Evolutionary conservation across 164 flowering plant species (phyloP), one percentile per base, ranked within the genome.

Genomic region (Amborella trichopoda): DNA sequence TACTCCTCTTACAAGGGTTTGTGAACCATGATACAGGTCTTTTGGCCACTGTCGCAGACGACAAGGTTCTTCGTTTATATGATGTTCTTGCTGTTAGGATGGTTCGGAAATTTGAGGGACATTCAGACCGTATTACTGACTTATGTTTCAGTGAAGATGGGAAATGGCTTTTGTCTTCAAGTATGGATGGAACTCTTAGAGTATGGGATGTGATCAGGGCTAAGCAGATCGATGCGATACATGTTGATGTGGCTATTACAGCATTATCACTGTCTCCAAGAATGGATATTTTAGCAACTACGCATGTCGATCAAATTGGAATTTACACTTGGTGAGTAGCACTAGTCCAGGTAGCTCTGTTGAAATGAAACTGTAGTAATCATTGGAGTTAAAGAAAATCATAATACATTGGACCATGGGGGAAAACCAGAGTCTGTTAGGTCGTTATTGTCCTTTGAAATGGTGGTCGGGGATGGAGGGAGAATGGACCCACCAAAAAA

Each of bases 61-160:
- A 93, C 67, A 67, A 82, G 45, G 56, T 75, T 37, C 74, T 93
- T 46, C 80, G 94, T 11, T 40, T 85, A 52, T 93, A 68, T 75
- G 99, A 93, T 62, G 81, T 79, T 52, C 70, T 76, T 56, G 83
- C 96, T 40, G 48, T 61, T 53, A 69, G 82, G 64, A 58, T 93
- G 74, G 99, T 93, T 49, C 91, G 97, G 40, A 76, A 78, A 55
- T 93, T 93, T 67, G 94, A 78, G 70, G 99, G 99, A 40, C 97
- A 88, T 55, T 60, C 75, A 22, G 99, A 93, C 47, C 84, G 97
- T n/a, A 52, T 93, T 43, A 93, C 99, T 27, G 99, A 93, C 53
- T 32, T 85, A 63, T 88, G 97, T 61, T 93, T 88, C 57, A 88
- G 97, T 57, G 94, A 88, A 65, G 99, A 93, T 71, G 99, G 99